Percentiles rank a stretch among this genome's conserved stretches.
phyloP scores from a whole-genome alignment of 2,329 filamentous ascomycete genomes.

The Fusarium sp. region DNA sequence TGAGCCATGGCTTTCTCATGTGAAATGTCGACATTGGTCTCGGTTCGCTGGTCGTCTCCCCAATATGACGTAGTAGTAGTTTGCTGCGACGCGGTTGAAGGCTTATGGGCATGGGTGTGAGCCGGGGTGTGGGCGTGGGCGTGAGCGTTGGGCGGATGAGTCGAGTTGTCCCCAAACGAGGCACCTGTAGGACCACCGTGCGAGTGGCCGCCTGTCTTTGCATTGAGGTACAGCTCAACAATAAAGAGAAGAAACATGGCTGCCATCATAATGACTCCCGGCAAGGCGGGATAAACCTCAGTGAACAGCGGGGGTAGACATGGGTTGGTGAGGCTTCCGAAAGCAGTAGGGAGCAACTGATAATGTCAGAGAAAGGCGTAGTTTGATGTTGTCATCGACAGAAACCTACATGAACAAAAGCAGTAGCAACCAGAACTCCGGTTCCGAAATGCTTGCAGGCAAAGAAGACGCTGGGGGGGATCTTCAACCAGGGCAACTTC shows the following conservation, averaged over 20 bases:
- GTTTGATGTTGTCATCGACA: no score
- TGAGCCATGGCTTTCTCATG: slow-evolving; percentile 58
- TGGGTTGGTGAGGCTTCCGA: slow-evolving; percentile 62
- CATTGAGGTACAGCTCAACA: slow-evolving; percentile 72
- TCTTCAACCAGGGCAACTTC: slow-evolving; percentile 69
- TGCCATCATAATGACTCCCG: slow-evolving; percentile 74
- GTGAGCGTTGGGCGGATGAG: not conserved
- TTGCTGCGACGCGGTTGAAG: not conserved
- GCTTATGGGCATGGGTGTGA: not conserved
- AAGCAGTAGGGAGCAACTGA: slow-evolving; percentile 70
- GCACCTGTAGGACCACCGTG: slow-evolving; percentile 67
- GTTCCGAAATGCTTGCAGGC: slow-evolving; percentile 77
- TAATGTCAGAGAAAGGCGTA: not conserved
- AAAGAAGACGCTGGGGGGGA: slow-evolving; percentile 69
- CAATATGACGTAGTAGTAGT: not conserved
- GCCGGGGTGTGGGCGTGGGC: not conserved
- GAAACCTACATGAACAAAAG: slow-evolving; percentile 73
- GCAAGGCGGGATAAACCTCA: slow-evolving; percentile 69
- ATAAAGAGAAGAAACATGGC: slow-evolving; percentile 71
- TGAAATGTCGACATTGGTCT: slow-evolving; percentile 33
- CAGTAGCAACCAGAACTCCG: slow-evolving; percentile 78
- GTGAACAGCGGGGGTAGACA: slow-evolving; percentile 71
- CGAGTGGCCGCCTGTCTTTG: slow-evolving; percentile 68
- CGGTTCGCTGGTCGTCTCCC: not conserved
- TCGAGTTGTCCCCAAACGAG: not conserved